Conservation (phyloP, 2,329 filamentous ascomycete genomes). For the Myriosclerotinia duriaeana region DNA sequence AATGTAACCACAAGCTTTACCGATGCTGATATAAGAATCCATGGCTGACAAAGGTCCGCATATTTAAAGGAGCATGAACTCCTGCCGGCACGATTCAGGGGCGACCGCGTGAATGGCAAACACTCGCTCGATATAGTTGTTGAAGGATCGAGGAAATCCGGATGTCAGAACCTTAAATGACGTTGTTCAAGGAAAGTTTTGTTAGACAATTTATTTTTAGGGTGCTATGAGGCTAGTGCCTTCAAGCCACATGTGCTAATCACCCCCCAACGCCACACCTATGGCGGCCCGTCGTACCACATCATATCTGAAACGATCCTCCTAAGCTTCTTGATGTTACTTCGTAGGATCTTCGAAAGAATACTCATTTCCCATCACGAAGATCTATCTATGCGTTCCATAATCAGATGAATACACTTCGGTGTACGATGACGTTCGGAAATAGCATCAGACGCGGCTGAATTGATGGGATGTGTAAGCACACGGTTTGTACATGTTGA, state of each 20-base stretch:
- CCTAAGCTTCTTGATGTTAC: not conserved
- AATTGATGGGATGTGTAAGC: not conserved
- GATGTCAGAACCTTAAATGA: conserved; percentile 9
- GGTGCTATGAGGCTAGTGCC: not conserved
- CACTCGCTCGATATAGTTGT: not conserved
- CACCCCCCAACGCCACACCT: conserved; percentile 9
- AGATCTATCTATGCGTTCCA: not conserved
- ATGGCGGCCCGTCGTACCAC: not conserved
- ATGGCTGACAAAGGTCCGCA: not conserved
- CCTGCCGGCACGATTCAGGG: not conserved
- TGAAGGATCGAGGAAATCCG: conserved; percentile 14
- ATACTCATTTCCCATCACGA: conserved; percentile 4
- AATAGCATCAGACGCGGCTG: not conserved
- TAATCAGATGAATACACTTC: not conserved
- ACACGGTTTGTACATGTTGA: not conserved
- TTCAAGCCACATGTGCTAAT: conserved; percentile 4
- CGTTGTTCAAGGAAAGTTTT: not conserved
- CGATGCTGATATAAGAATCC: conserved; percentile 8
- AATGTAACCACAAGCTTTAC: conserved; percentile 4
- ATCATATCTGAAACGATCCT: not conserved
- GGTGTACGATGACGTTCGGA: not conserved
- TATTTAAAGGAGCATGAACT: not conserved
- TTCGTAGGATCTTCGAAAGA: not conserved
- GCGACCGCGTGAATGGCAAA: not conserved
- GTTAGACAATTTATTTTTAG: not conserved